These are phyloP conservation scores for Neurospora sp. DNA, from an alignment of 495 filamentous ascomycete genomes.

Conservation along the genomic window DNA sequence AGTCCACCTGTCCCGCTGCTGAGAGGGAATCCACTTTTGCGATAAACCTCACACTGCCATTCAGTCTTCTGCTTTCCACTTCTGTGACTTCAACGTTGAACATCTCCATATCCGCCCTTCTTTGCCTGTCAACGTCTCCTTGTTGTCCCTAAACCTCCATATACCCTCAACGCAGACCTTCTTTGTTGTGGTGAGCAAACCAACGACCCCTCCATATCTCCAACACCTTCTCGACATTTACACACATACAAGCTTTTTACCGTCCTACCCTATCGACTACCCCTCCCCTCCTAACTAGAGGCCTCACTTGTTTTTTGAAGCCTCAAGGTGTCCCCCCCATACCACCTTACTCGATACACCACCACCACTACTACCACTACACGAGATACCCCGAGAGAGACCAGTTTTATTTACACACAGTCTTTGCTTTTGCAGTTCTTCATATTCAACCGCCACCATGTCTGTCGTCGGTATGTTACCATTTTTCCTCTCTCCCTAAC, in stretches of 20 bases:
- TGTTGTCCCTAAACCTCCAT: neutral
- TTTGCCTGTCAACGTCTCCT: neutral
- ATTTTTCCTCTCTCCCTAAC: neutral
- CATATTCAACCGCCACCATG: constrained; percentile 32
- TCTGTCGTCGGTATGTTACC: constrained; percentile 35
- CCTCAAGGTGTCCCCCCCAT: neutral
- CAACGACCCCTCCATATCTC: neutral
- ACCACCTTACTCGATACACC: neutral
- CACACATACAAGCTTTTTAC: neutral
- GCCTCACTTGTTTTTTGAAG: neutral
- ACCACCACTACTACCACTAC: neutral
- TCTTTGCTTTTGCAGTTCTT: constrained; percentile 5
- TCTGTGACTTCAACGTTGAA: neutral
- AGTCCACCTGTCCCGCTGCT: constrained; percentile 1
- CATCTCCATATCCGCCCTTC: neutral
- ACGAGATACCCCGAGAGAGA: neutral
- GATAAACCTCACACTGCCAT: constrained; percentile 2
- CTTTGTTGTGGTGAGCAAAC: constrained; percentile 1
- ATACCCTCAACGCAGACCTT: neutral
- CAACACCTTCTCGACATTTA: neutral
- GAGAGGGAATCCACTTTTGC: constrained; percentile 3
- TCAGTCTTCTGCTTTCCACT: neutral
- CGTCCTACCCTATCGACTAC: neutral
- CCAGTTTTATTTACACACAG: constrained; percentile 20
- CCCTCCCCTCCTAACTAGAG: constrained; percentile 1